Base-by-base conservation (phyloP, 352 stramenopile genomes). In the Pythium dissotocum region DNA sequence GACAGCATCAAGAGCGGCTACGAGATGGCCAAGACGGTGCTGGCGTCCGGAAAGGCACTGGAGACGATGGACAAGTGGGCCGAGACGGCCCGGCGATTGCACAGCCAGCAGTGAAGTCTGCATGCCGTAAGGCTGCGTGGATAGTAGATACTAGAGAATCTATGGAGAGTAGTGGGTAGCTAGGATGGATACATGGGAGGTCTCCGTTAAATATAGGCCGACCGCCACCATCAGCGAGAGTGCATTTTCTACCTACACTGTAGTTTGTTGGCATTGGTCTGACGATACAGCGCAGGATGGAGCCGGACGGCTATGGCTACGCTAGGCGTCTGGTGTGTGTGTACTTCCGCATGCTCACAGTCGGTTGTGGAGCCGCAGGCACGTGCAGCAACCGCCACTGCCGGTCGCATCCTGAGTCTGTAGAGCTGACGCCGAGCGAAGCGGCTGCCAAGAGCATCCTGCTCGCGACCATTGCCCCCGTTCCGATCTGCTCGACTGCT, bases 1-100 rank as follows among this genome's bases (percentile, higher is more conserved):
- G 76, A 89, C 63, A 97, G 80, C 32, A 91, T 98, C 58, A 93
- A 97, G 75, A 83, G 73, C 46, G 90, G 91, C 28, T 96, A 97
- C 65, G 77, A 91, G 66, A 77, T 94, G 70, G 93, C 92, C 12
- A 86, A 84, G 70, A 77, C 74, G 28, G 81, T 90, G 58, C 75
- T 98, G 30, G 73, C 63, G 36, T 84, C 82, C 26, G 92, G 93
- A 14, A 77, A 85, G 16, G 86, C 76, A 40, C 71, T 94, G 18
- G 58, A 54, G 56, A 91, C 80, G 48, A 69, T 94, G 26, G 76
- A 91, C 67, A 85, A 87, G 30, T 94, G 85, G 85, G 63, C 65
- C 48, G 55, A 77, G 71, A 82, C 83, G 8, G 83, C 85, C 14
- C 80, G 89, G 71, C 63, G 64, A 33, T 67, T 93, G 61, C 76